A percentile compares a stretch with the other conserved stretches of the same genome.
These are phyloP conservation scores for Penicillium atrosanguineum DNA, from an alignment of 495 filamentous ascomycete species.

Conservation along the genomic window DNA sequence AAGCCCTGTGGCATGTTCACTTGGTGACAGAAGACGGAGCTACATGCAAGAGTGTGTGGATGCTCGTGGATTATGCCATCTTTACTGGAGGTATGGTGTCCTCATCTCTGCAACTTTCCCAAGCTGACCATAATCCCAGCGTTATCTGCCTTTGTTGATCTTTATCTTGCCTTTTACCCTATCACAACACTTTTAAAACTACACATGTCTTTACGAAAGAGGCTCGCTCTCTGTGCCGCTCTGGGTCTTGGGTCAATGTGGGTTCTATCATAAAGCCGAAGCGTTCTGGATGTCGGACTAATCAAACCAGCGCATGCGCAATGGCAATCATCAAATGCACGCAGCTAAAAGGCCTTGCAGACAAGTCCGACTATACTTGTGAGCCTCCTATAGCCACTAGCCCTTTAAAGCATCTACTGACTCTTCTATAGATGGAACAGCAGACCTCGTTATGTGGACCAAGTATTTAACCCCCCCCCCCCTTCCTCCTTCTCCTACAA, in stretches of 20 bases:
- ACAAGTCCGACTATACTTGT: slow-evolving; percentile 37
- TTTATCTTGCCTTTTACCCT: slow-evolving; percentile 37
- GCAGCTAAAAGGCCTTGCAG: slow-evolving; percentile 32
- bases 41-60: slow-evolving; percentile 27
- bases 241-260: slow-evolving; percentile 38
- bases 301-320: slow-evolving; percentile 23
- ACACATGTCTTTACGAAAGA: slow-evolving; percentile 41
- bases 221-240: slow-evolving; percentile 32
- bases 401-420: slow-evolving; percentile 3
- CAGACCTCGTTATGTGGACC: slow-evolving; percentile 36
- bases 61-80: slow-evolving; percentile 37
- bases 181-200: slow-evolving; percentile 29
- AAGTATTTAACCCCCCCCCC: slow-evolving; percentile 18
- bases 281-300: not conserved
- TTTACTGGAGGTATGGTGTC: slow-evolving; percentile 34
- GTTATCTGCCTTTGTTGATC: slow-evolving; percentile 34
- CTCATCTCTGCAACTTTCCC: not conserved
- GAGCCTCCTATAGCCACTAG: slow-evolving; percentile 1
- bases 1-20: slow-evolving; percentile 16
- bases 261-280: slow-evolving; percentile 3
- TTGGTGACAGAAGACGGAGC: slow-evolving; percentile 14
- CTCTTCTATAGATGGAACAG: slow-evolving; percentile 28
- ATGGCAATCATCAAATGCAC: slow-evolving; percentile 39
- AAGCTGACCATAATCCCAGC: slow-evolving; percentile 14
- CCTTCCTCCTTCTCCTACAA: too few species aligned